Evolutionary conservation across 768 basidiomycete genomes (phyloP), one percentile per base, ranked within the genome.

Genomic region (Infundibulicybe gibba): DNA sequence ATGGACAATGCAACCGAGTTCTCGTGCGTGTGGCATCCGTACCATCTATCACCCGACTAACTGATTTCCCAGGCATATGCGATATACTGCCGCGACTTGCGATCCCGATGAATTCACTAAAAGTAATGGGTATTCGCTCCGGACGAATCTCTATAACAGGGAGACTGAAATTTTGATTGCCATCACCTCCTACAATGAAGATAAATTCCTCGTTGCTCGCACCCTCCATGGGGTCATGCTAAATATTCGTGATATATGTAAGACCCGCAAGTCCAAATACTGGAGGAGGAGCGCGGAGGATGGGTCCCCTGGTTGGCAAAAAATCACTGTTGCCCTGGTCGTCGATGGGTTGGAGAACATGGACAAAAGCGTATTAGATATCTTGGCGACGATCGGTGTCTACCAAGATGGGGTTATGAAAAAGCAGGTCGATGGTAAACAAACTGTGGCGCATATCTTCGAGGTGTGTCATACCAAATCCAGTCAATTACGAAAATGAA

Each of bases 371-470:
- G 88, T 94, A 1, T 72, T 95, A 50, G 92, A 94, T 69, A 63
- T 94, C 53, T 71, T 95, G 32, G 90, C 90, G 6, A 94, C 93
- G 10, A 76, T 94, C 32, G 93, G 93, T 16, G 87, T 90, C 13
- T 94, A 94, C 59, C 93, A 94, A 67, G 93, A 94, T 61, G 93
- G 91, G 60, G 78, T 95, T 53, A 92, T 94, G 87, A 94, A 94
- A 70, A 94, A 92, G 67, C 81, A 90, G 53, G 77, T 90, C 38
- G 88, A 95, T 63, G 84, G 81, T 49, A 91, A 95, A 66, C 80
- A 90, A 49, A 91, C 87, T 5, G 86, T 90, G 21, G 94, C 90
- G 6, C 94, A 97, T 63, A 91, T 98, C 49, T 98, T 97, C 59
- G 94, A 97, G 80, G 90, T 90, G 47, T 40, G 64, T 49, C 14